Evolutionary conservation across 1,284 basidiomycete species (phyloP).

Genomic region (Trichosporon asahii): DNA sequence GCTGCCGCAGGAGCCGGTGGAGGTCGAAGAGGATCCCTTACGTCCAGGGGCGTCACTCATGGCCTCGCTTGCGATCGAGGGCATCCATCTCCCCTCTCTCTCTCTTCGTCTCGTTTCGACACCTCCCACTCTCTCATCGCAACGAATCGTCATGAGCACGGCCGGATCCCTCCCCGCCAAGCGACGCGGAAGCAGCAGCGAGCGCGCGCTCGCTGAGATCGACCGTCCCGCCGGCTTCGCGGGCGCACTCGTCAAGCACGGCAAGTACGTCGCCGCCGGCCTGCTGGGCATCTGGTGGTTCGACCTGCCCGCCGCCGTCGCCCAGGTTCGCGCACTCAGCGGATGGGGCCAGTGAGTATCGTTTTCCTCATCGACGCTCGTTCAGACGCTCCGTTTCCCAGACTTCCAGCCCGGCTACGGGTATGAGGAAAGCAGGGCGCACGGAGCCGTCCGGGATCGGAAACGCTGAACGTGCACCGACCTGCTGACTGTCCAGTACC

Average conservation of each 20-base stretch:
- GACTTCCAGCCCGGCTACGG: neutral
- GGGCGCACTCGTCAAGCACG: constrained; percentile 38
- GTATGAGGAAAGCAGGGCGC: neutral
- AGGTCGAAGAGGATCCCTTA: neutral
- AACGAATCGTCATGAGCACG: neutral
- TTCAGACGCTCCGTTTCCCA: neutral
- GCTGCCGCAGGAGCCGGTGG: neutral
- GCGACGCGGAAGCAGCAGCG: neutral
- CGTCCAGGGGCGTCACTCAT: neutral
- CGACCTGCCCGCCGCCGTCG: constrained; percentile 28
- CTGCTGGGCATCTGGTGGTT: constrained; percentile 43
- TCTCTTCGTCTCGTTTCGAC: neutral
- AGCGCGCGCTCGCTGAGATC: constrained; percentile 9
- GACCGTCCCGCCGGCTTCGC: constrained; percentile 10
- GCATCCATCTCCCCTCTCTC: constrained; percentile 3
- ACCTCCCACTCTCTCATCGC: neutral
- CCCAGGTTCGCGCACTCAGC: constrained; percentile 21
- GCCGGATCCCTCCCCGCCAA: neutral
- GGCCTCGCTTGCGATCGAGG: neutral
- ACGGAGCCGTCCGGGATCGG: neutral
- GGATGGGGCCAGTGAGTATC: constrained; percentile 30
- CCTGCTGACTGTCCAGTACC: constrained; percentile 18
- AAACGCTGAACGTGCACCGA: neutral
- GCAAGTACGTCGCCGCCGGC: constrained; percentile 47
- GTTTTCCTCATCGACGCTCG: too few relatives aligned